These are phyloP conservation scores for Ascochyta pisi DNA, from an alignment of 2,329 filamentous ascomycete species.

Conservation along the genomic window DNA sequence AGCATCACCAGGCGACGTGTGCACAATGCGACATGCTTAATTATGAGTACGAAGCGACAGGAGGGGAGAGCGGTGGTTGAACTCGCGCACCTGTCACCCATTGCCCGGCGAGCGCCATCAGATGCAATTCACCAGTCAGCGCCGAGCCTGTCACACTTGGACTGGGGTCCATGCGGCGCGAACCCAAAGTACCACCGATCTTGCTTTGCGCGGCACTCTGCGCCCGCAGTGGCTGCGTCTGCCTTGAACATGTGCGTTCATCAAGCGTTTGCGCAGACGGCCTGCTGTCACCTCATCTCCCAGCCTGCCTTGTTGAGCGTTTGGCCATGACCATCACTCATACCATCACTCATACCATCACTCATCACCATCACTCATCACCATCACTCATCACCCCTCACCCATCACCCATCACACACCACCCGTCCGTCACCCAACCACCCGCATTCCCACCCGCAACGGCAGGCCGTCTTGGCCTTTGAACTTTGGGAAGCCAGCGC, in stretches of 20 bases:
- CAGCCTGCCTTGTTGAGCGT: not conserved
- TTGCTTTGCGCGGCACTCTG: constrained; percentile 3
- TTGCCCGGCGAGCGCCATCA: constrained; percentile 30
- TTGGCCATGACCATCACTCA: not conserved
- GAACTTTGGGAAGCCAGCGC: not conserved
- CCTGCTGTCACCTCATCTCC: constrained; percentile 6
- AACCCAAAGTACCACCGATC: constrained; percentile 6
- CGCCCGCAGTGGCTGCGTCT: constrained; percentile 5
- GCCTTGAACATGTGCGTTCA: constrained; percentile 7
- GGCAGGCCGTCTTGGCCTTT: not conserved
- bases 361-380: no score
- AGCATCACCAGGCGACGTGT: constrained; percentile 29
- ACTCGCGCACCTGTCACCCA: constrained; percentile 30
- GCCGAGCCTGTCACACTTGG: constrained; percentile 12
- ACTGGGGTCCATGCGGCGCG: constrained; percentile 12
- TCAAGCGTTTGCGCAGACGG: constrained; percentile 1
- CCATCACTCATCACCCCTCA: no score
- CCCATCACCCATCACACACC: not conserved
- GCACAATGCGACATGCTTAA: constrained; percentile 39
- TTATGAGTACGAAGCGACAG: constrained; percentile 25
- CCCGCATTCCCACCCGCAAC: constrained; percentile 10
- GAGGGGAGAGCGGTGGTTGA: constrained; percentile 31
- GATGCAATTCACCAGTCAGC: constrained; percentile 35
- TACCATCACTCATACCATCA: no score
- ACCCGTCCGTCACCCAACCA: constrained; percentile 6